Conservation (phyloP, 805 yeast species). For the Wickerhamiella occidentalis region DNA sequence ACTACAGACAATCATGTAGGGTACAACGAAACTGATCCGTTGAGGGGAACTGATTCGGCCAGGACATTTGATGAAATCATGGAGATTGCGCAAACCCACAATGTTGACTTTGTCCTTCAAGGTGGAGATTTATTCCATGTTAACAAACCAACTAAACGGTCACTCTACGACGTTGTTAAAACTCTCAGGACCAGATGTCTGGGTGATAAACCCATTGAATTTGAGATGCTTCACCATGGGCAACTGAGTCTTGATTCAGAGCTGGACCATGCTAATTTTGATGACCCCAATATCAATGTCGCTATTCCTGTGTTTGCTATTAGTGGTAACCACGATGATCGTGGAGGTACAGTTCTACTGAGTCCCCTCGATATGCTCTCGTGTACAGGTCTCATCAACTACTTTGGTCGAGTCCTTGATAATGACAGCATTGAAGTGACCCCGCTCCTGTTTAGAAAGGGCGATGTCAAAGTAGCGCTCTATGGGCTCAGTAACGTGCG, state of each 20-base stretch:
- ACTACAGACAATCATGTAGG: slow-evolving; percentile 98
- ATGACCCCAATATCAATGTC: slow-evolving; percentile 80
- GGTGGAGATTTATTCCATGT: slow-evolving; percentile 89
- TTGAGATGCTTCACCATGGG: slow-evolving; percentile 75
- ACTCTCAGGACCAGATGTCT: slow-evolving; percentile 59
- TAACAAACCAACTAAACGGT: slow-evolving; percentile 77
- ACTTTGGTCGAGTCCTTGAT: slow-evolving; percentile 71
- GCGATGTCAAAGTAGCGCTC: slow-evolving; percentile 65
- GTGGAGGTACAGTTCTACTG: slow-evolving; percentile 63
- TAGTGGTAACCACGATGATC: slow-evolving; percentile 94
- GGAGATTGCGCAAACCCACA: slow-evolving; percentile 50
- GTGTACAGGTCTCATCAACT: slow-evolving; percentile 73
- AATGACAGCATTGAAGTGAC: slow-evolving; percentile 60
- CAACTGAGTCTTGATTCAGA: slow-evolving; percentile 40
- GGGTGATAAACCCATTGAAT: slow-evolving; percentile 78
- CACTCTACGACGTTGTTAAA: slow-evolving; percentile 71
- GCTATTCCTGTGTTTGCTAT: slow-evolving; percentile 86
- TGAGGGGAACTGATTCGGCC: slow-evolving; percentile 85
- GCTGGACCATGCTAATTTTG: slow-evolving; percentile 64
- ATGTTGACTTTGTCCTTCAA: slow-evolving; percentile 78
- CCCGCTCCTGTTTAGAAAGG: slow-evolving; percentile 76
- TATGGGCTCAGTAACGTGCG: slow-evolving; percentile 83
- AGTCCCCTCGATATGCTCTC: slow-evolving; percentile 79
- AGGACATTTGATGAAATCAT: slow-evolving; percentile 74
- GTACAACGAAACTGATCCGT: slow-evolving; percentile 76